A percentile compares a stretch with the other conserved stretches of the same genome.
phyloP scores from a whole-genome alignment of 257 asterid genomes.

The Forsythia viridissima region DNA sequence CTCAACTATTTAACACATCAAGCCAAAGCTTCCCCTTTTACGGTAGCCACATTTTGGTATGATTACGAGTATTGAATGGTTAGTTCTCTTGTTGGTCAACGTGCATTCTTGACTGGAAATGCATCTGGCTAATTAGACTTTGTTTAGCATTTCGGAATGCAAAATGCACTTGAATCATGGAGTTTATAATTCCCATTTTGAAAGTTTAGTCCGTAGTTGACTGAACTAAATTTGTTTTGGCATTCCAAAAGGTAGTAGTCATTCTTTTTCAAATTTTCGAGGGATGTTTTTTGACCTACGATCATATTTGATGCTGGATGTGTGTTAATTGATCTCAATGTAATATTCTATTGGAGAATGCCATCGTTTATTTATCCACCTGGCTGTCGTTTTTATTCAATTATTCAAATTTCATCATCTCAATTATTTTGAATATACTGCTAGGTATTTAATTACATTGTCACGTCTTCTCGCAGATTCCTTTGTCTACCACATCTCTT shows the following conservation, averaged over 20 bases:
- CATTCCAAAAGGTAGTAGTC: background rate
- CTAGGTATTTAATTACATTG: no score
- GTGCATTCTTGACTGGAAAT: background rate
- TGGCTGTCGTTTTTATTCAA: background rate
- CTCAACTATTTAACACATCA: conserved; percentile 18
- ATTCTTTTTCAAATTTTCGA: background rate
- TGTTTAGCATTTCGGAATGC: background rate
- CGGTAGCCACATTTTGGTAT: background rate
- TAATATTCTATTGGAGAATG: background rate
- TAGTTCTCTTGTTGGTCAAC: background rate
- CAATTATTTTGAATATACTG: no score
- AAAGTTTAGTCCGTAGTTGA: background rate
- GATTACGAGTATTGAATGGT: background rate
- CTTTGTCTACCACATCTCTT: background rate
- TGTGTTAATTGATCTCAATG: background rate
- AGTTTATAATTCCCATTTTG: background rate
- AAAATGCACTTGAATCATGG: background rate
- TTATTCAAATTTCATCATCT: background rate
- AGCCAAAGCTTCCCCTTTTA: background rate
- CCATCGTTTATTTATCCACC: background rate
- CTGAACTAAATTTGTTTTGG: background rate
- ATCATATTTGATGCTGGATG: background rate
- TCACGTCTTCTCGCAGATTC: background rate
- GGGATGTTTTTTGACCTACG: background rate
- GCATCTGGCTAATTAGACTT: background rate